Conservation (phyloP, 768 basidiomycete species). For the Kwoniella dejecticola region DNA sequence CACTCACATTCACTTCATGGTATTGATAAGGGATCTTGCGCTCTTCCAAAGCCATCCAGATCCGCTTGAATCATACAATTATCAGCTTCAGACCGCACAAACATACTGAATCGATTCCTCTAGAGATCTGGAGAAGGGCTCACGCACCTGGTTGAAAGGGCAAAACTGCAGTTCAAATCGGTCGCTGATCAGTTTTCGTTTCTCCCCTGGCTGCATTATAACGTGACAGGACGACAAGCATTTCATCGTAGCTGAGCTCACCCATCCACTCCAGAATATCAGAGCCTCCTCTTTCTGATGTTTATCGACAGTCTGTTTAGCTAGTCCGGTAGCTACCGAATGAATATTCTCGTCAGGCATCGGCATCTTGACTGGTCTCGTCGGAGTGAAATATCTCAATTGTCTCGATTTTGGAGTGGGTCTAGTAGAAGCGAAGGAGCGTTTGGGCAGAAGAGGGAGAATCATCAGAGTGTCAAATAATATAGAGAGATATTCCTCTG, state of each 20-base stretch:
- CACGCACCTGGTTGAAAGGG: slow-evolving; percentile 68
- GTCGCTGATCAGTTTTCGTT: neutral
- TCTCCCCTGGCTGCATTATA: neutral
- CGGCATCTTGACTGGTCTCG: slow-evolving; percentile 9
- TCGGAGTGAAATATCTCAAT: neutral
- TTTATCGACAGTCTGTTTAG: slow-evolving; percentile 61
- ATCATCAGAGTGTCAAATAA: too few relatives aligned
- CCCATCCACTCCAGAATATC: slow-evolving; percentile 71
- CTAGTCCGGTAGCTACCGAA: slow-evolving; percentile 65
- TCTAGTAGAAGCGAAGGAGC: neutral
- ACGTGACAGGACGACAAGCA: too few relatives aligned
- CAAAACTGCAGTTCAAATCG: slow-evolving; percentile 61
- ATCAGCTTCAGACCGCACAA: too few relatives aligned
- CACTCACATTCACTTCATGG: slow-evolving; percentile 32
- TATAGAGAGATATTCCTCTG: too few relatives aligned
- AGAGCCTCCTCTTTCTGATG: slow-evolving; percentile 64
- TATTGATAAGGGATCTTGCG: slow-evolving; percentile 69
- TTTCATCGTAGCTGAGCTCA: slow-evolving; percentile 45
- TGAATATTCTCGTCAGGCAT: slow-evolving; percentile 62
- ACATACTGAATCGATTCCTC: too few relatives aligned
- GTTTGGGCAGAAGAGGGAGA: neutral
- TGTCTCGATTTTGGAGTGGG: neutral
- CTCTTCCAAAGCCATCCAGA: slow-evolving; percentile 73
- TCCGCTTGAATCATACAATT: slow-evolving; percentile 56
- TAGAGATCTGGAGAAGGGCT: neutral